Conservation (phyloP, 768 basidiomycete species). For the Boletus bicolor region DNA sequence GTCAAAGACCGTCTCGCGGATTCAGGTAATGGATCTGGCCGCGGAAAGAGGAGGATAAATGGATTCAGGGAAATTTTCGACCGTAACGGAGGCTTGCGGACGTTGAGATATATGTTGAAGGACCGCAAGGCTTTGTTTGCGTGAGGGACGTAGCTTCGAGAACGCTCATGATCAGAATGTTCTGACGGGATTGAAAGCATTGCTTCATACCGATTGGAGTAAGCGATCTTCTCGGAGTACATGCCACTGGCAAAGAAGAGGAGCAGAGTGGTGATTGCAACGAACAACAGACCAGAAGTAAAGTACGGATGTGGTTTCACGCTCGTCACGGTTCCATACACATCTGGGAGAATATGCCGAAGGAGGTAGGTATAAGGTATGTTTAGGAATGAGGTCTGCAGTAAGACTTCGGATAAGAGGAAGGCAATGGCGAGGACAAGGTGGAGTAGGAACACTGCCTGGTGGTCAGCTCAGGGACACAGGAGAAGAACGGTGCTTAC, state of each 20-base stretch:
- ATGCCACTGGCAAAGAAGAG: constrained; percentile 96
- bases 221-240: constrained; percentile 94
- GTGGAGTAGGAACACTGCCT: constrained; percentile 70
- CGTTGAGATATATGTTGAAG: constrained; percentile 97
- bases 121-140: constrained; percentile 88
- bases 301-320: constrained; percentile 69
- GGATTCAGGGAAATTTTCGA: constrained; percentile 49
- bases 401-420: constrained; percentile 70
- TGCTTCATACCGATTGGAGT: constrained; percentile 82
- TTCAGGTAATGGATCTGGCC: constrained; percentile 24
- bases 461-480: constrained; percentile 18
- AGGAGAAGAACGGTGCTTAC: constrained; percentile 41
- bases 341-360: constrained; percentile 48
- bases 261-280: constrained; percentile 84
- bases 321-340: constrained; percentile 38
- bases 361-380: constrained; percentile 58
- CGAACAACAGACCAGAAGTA: constrained; percentile 76
- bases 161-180: constrained; percentile 14
- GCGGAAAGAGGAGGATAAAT: constrained; percentile 38
- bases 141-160: constrained; percentile 86
- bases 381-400: constrained; percentile 63
- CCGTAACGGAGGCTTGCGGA: constrained; percentile 72
- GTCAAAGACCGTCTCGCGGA: constrained; percentile 23
- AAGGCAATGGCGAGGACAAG: constrained; percentile 66
- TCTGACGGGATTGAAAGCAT: constrained; percentile 9